Evolutionary conservation across 2,329 filamentous ascomycete species (phyloP).

Genomic region (Sarocladium kiliense): DNA sequence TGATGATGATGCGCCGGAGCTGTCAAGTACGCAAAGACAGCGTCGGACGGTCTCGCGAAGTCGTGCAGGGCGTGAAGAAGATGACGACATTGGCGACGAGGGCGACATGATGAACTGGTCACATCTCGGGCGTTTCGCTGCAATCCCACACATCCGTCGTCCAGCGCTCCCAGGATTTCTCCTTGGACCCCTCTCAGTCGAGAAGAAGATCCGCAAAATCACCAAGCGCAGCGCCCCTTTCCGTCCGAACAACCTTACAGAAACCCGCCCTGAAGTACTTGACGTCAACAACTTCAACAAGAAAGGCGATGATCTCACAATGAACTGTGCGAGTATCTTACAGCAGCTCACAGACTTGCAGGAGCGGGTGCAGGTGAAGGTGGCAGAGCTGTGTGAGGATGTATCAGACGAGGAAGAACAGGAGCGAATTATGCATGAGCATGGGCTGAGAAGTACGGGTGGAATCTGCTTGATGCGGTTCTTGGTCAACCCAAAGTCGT

Average conservation of each 20-base stretch:
- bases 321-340: slow-evolving; percentile 71
- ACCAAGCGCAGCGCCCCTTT: slow-evolving; percentile 68
- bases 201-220: slow-evolving; percentile 72
- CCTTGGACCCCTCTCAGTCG: slow-evolving; percentile 80
- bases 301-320: slow-evolving; percentile 74
- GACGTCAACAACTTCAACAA: slow-evolving; percentile 67
- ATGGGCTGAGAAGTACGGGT: slow-evolving; percentile 61
- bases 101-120: slow-evolving; percentile 84
- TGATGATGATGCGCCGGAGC: slow-evolving; percentile 44
- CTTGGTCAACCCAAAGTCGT: slow-evolving; percentile 82
- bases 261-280: slow-evolving; percentile 75
- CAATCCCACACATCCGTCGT: slow-evolving; percentile 65
- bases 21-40: slow-evolving; percentile 44
- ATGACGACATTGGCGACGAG: slow-evolving; percentile 57
- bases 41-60: slow-evolving; percentile 28
- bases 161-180: slow-evolving; percentile 79
- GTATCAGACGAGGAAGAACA: slow-evolving; percentile 41
- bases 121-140: slow-evolving; percentile 72
- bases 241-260: slow-evolving; percentile 60
- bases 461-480: slow-evolving; percentile 81
- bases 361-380: slow-evolving; percentile 38
- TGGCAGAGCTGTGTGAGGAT: slow-evolving; percentile 37
- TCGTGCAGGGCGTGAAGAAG: slow-evolving; percentile 37
- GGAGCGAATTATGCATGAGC: slow-evolving; percentile 53
- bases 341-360: slow-evolving; percentile 50